A percentile compares a stretch with the other conserved stretches of the same genome.
These are phyloP conservation scores for Smittium culicis DNA, from an alignment of 371 early-diverging fungal species.

Conservation along the genomic window DNA sequence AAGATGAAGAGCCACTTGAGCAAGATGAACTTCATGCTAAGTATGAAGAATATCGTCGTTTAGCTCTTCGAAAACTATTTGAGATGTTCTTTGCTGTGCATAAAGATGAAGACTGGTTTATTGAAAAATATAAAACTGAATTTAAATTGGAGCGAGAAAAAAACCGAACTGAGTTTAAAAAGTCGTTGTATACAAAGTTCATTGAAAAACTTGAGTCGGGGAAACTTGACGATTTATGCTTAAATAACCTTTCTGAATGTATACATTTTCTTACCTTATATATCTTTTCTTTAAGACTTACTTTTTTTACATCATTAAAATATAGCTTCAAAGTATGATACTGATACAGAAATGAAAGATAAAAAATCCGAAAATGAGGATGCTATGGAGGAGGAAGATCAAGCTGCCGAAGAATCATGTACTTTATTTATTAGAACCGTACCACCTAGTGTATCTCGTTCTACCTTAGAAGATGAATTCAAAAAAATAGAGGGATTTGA, in stretches of 20 bases:
- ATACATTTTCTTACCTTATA: not conserved
- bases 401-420: slow-evolving; percentile 33
- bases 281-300: slow-evolving; percentile 5
- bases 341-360: no score
- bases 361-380: no score
- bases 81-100: slow-evolving; percentile 59
- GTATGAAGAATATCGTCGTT: slow-evolving; percentile 68
- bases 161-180: slow-evolving; percentile 46
- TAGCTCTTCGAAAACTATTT: slow-evolving; percentile 47
- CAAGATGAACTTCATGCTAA: slow-evolving; percentile 65
- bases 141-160: slow-evolving; percentile 44
- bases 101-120: slow-evolving; percentile 81
- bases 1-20: slow-evolving; percentile 38
- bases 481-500: slow-evolving; percentile 55
- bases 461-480: slow-evolving; percentile 55
- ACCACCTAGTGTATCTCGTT: slow-evolving; percentile 59
- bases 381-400: no score
- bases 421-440: slow-evolving; percentile 68
- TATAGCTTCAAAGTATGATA: no score
- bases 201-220: slow-evolving; percentile 48
- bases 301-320: not conserved
- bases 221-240: slow-evolving; percentile 43
- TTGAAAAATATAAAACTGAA: slow-evolving; percentile 75
- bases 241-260: not conserved
- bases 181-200: slow-evolving; percentile 43